A percentile compares a stretch with the other conserved stretches of the same genome.
Conservation (phyloP, 306 rosid species). For the Heteromeles arbutifolia region DNA sequence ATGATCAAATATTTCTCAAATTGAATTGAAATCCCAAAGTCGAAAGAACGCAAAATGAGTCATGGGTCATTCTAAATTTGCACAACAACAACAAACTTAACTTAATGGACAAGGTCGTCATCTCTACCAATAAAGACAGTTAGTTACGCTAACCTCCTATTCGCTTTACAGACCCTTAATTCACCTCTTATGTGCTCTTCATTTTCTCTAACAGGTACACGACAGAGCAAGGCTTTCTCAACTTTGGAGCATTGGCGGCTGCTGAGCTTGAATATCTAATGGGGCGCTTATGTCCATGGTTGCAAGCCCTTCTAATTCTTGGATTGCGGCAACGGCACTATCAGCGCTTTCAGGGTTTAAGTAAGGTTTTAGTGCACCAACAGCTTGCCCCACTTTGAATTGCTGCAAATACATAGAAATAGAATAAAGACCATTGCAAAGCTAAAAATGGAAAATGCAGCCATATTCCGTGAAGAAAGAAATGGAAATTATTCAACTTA, state of each 20-base stretch:
- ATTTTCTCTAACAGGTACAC: slow-evolving; percentile 32
- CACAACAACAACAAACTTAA: slow-evolving; percentile 41
- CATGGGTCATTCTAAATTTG: slow-evolving; percentile 16
- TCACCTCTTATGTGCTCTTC: slow-evolving; percentile 35
- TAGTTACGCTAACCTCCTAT: slow-evolving; percentile 64
- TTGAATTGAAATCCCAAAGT: slow-evolving; percentile 9
- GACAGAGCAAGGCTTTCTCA: slow-evolving; percentile 18
- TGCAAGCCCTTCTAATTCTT: slow-evolving; percentile 62
- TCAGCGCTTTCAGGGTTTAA: slow-evolving; percentile 51
- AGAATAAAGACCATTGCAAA: slow-evolving; percentile 14
- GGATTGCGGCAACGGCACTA: slow-evolving; percentile 49
- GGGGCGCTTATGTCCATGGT: slow-evolving; percentile 57
- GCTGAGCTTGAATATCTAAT: slow-evolving; percentile 34
- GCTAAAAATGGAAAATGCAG: neutral
- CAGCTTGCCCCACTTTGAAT: slow-evolving; percentile 61
- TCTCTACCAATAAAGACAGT: slow-evolving; percentile 40
- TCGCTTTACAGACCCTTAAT: slow-evolving; percentile 45
- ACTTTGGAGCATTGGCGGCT: slow-evolving; percentile 20
- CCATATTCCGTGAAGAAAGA: neutral
- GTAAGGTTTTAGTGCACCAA: slow-evolving; percentile 53
- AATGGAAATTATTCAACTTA: slow-evolving; percentile 30
- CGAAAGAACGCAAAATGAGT: neutral
- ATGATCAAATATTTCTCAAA: slow-evolving; percentile 15
- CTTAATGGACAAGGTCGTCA: slow-evolving; percentile 40
- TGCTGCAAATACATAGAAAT: slow-evolving; percentile 40